phyloP scores from a whole-genome alignment of 305 asterid species.

The Rubia peregrina region DNA sequence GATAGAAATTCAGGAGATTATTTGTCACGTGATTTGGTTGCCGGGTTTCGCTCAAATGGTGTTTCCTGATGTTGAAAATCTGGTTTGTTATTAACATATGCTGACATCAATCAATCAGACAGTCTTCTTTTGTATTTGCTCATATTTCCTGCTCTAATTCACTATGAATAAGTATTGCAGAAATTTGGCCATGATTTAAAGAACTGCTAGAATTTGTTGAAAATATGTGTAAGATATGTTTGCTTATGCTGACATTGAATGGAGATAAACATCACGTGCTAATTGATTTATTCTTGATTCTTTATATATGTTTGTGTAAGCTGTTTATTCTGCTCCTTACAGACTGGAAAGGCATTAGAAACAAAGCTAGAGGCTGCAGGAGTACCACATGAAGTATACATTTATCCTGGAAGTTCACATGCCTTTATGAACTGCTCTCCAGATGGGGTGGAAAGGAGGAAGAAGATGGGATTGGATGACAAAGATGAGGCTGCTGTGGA shows the following conservation, averaged over 20 bases:
- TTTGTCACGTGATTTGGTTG: background rate
- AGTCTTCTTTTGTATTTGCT: background rate
- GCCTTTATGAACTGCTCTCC: conserved; percentile 90
- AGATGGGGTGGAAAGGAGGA: conserved; percentile 64
- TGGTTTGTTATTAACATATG: background rate
- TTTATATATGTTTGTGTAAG: background rate
- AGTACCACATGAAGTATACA: conserved; percentile 68
- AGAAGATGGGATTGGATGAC: conserved; percentile 66
- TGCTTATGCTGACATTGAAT: background rate
- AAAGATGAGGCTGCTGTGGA: conserved; percentile 65
- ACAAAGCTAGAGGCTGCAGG: conserved; percentile 74
- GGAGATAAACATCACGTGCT: background rate
- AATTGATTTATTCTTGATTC: background rate
- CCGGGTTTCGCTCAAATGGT: background rate
- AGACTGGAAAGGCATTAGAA: conserved; percentile 80
- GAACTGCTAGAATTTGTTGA: background rate
- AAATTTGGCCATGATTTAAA: background rate
- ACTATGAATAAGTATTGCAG: background rate
- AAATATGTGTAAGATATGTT: background rate
- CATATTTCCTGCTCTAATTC: background rate
- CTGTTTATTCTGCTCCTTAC: conserved; percentile 17
- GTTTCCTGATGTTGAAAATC: background rate
- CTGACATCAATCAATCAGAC: background rate
- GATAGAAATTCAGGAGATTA: background rate
- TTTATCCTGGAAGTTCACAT: conserved; percentile 69